phyloP scores from a whole-genome alignment of 2,329 filamentous ascomycete genomes.

The Arthrobotrys conoides region DNA sequence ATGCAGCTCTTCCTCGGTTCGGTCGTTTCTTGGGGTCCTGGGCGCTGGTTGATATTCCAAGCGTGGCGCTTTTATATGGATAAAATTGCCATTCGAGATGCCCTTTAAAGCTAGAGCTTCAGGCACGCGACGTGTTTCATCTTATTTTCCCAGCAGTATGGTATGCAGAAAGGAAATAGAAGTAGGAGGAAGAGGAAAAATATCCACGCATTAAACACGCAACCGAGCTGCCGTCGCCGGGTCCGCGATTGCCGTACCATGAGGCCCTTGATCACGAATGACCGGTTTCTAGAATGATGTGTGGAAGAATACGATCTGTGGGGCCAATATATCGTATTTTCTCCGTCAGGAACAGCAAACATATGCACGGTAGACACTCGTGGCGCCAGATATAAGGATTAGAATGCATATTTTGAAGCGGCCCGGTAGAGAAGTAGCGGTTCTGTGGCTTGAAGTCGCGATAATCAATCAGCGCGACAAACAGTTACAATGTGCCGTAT shows the following conservation, averaged over 20 bases:
- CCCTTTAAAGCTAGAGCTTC: conserved; percentile 10
- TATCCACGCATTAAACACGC: conserved; percentile 20
- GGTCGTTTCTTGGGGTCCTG: conserved; percentile 11
- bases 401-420: conserved; percentile 8
- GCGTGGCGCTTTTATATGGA: neutral
- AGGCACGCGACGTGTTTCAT: conserved; percentile 29
- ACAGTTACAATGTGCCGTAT: conserved; percentile 8
- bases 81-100: conserved; percentile 2
- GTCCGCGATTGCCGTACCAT: conserved; percentile 40
- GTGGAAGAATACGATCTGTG: conserved; percentile 11
- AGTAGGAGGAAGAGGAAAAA: neutral
- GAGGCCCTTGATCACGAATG: neutral
- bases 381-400: neutral
- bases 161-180: conserved; percentile 15
- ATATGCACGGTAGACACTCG: neutral
- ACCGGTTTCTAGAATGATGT: conserved; percentile 11
- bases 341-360: conserved; percentile 13
- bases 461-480: neutral
- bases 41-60: conserved; percentile 1
- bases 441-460: conserved; percentile 25
- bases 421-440: conserved; percentile 1
- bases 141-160: conserved; percentile 34
- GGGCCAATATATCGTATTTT: conserved; percentile 3
- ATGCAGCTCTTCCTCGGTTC: conserved; percentile 32
- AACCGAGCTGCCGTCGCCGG: conserved; percentile 54